These are phyloP conservation scores for Jackrogersella multiformis DNA, from an alignment of 495 filamentous ascomycete genomes.

Conservation along the genomic window DNA sequence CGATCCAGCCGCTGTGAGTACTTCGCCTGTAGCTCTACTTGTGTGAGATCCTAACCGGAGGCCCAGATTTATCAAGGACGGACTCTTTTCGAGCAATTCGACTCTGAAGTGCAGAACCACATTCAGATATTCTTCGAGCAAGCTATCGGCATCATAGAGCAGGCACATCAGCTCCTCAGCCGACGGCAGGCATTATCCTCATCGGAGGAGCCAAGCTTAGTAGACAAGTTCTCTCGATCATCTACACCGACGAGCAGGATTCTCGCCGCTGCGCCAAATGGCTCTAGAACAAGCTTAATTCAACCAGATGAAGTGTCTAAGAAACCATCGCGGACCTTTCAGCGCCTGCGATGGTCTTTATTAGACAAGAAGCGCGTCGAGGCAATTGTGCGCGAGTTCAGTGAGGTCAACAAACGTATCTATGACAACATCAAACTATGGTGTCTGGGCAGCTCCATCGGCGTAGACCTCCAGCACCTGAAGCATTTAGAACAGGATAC, in stretches of 20 bases:
- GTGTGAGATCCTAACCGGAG: neutral
- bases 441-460: slow-evolving; percentile 38
- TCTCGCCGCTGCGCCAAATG: neutral
- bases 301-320: slow-evolving; percentile 5
- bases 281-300: neutral
- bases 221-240: neutral
- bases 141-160: neutral
- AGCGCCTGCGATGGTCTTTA: slow-evolving; percentile 44
- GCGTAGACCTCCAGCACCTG: slow-evolving; percentile 42
- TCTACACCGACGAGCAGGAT: neutral
- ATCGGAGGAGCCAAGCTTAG: neutral
- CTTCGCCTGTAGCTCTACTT: neutral
- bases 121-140: slow-evolving; percentile 1
- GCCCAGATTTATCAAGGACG: neutral
- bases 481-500: slow-evolving; percentile 37
- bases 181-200: neutral
- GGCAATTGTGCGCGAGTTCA: slow-evolving; percentile 40
- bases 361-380: slow-evolving; percentile 46
- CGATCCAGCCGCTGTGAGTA: slow-evolving; percentile 12
- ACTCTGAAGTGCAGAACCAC: neutral
- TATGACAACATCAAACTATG: slow-evolving; percentile 46
- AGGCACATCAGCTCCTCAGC: neutral
- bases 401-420: slow-evolving; percentile 44
- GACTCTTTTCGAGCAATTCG: neutral
- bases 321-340: slow-evolving; percentile 13